These are phyloP conservation scores for Oidiodendron maius DNA, from an alignment of 495 filamentous ascomycete genomes.

Conservation along the genomic window DNA sequence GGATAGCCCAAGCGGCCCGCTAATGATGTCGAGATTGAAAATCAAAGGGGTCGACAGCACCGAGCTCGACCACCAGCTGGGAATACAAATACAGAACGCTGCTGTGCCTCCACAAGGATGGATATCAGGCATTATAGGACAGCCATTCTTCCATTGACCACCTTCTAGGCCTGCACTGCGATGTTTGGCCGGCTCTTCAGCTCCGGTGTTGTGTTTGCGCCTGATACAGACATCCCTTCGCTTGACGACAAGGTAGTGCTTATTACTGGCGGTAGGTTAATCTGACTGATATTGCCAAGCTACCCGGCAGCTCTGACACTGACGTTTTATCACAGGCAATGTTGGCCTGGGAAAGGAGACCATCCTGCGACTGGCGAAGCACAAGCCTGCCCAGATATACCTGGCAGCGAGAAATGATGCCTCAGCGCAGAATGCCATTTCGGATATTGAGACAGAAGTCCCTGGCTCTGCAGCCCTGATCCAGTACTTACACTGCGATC, in stretches of 20 bases:
- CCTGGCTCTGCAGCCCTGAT: slow-evolving; percentile 17
- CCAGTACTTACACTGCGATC: slow-evolving; percentile 15
- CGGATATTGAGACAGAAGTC: slow-evolving; percentile 37
- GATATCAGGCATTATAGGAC: no score
- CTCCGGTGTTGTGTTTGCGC: slow-evolving; percentile 31
- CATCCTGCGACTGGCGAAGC: slow-evolving; percentile 52
- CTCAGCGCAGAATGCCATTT: slow-evolving; percentile 45
- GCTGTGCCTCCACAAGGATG: no score
- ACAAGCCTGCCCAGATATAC: slow-evolving; percentile 54
- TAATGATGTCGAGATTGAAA: no score
- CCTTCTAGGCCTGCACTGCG: no score
- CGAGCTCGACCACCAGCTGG: no score
- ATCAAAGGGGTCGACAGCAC: no score
- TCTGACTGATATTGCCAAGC: no score
- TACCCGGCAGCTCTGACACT: no score
- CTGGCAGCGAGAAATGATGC: slow-evolving; percentile 50
- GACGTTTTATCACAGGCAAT: slow-evolving; percentile 50
- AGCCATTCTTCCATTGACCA: no score
- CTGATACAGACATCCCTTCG: slow-evolving; percentile 50
- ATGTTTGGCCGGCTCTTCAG: background rate
- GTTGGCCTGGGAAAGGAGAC: slow-evolving; percentile 61
- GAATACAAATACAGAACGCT: no score
- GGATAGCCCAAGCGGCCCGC: no score
- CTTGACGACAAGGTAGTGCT: slow-evolving; percentile 54
- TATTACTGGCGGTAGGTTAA: slow-evolving; percentile 50